A percentile compares a stretch with the other conserved stretches of the same genome.
phyloP scores from a whole-genome alignment of 371 early-diverging fungal species.

The Chytridium lagenaria region DNA sequence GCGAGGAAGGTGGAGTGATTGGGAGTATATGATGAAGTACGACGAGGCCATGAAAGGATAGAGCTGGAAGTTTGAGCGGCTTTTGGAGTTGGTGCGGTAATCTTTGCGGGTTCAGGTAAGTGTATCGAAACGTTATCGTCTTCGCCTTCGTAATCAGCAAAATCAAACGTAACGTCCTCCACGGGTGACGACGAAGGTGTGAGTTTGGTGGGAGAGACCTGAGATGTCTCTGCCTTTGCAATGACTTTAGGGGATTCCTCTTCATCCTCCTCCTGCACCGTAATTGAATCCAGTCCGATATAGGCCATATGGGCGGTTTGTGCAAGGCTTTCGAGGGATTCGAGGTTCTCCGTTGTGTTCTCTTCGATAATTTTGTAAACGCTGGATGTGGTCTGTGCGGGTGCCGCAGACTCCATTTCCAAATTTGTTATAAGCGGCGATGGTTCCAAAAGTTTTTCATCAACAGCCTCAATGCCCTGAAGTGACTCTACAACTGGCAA shows the following conservation, averaged over 20 bases:
- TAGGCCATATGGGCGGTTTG: neutral
- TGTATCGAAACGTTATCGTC: neutral
- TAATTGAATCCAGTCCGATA: neutral
- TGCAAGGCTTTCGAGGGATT: constrained; percentile 6
- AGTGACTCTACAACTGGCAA: too few relatives aligned
- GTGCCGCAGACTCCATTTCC: too few relatives aligned
- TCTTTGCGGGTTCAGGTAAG: neutral
- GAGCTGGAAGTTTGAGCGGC: neutral
- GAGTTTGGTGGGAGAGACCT: too few relatives aligned
- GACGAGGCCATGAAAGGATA: neutral
- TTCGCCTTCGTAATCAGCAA: constrained; percentile 16
- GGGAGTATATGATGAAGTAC: neutral
- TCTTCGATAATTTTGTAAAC: neutral
- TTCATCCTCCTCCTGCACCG: neutral
- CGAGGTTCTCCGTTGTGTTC: neutral
- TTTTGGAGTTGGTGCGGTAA: neutral
- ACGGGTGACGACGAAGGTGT: neutral
- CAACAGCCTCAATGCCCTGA: too few relatives aligned
- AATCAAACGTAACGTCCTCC: constrained; percentile 3
- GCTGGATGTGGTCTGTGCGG: too few relatives aligned
- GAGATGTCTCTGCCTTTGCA: too few relatives aligned
- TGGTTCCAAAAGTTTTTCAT: too few relatives aligned
- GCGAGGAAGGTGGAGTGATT: neutral
- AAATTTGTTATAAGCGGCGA: too few relatives aligned
- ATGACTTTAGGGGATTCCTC: neutral